Base-by-base conservation (phyloP, 2,329 filamentous ascomycete species). In the Neonectria neomacrospora region DNA sequence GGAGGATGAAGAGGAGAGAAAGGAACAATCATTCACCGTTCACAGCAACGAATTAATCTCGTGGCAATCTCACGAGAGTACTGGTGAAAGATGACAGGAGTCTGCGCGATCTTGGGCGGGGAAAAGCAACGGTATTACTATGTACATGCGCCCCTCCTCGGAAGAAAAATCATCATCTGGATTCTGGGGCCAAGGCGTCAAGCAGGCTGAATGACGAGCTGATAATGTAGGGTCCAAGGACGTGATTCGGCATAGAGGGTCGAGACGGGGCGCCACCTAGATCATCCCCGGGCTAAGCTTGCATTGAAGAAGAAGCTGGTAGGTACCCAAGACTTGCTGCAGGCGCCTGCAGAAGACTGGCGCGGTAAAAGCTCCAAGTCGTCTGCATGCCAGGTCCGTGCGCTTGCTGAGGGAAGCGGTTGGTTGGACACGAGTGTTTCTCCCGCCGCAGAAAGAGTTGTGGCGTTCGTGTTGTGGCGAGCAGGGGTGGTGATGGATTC, bases 381-480 rank as follows among this genome's bases (percentile, higher is more conserved):
- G 41, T 57, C 60, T 69, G 64, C 57, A 63, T 48, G 59, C 54
- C 57, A 67, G 64, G 70, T 66, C 70, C 58, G 71, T 72, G 70
- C 71, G 28, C 64, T 41, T 39, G 58, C 41, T 56, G 57, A 65
- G 52, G 52, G 48, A 44, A 37, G 54, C n/a, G 44, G 22, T 22
- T 48, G 51, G 58, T 54, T 45, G 64, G 58, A 47, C 60, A 66
- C 44, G 37, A 34, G 54, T 54, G 60, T 57, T 45, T 67, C 41
- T 54, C 50, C 54, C 45, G 51, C 48, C 45, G 55, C 30, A 58
- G 42, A 48, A 22, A 61, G 58, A 53, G 58, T 22, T 28, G 69
- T 73, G 71, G 70, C 69, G 69, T 52, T 57, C 61, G 37, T 65
- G 62, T 70, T 69, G 66, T 57, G 42, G 56, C 58, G 62, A 58